Conservation (phyloP, 2,329 filamentous ascomycete species). For the Thermoascus crustaceus region DNA sequence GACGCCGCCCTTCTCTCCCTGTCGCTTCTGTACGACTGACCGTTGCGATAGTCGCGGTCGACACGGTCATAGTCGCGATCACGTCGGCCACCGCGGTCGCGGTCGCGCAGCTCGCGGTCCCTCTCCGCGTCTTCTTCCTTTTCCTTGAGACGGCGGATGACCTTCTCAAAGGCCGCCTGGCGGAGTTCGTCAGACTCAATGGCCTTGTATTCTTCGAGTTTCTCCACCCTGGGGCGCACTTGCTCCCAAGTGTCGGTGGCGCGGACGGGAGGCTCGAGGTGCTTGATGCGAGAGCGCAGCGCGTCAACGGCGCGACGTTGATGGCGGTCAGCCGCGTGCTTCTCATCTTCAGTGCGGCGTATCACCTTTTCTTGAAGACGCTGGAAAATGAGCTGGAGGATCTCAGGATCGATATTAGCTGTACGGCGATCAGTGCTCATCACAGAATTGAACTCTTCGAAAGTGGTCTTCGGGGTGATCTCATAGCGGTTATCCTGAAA, state of each 20-base stretch:
- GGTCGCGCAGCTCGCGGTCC: conserved; percentile 43
- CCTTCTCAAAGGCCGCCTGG: conserved; percentile 80
- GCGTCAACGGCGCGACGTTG: conserved; percentile 79
- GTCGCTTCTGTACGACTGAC: conserved; percentile 27
- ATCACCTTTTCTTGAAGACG: conserved; percentile 80
- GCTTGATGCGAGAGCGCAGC: conserved; percentile 78
- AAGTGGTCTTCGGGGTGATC: conserved; percentile 73
- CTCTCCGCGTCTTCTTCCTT: conserved; percentile 74
- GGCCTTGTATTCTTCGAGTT: conserved; percentile 74
- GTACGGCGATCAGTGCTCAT: conserved; percentile 83
- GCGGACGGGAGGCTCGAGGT: conserved; percentile 74
- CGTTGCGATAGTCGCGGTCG: conserved; percentile 52
- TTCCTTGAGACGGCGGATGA: conserved; percentile 81
- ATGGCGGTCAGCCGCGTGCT: conserved; percentile 69
- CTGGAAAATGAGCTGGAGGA: conserved; percentile 73
- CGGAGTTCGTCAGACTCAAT: conserved; percentile 76
- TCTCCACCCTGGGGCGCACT: conserved; percentile 69
- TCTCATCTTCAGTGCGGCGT: conserved; percentile 76
- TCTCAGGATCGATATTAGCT: conserved; percentile 74
- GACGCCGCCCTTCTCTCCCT: conserved; percentile 32
- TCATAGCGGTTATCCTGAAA: conserved; percentile 81
- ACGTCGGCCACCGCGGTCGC: conserved; percentile 40
- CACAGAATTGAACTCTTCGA: conserved; percentile 77
- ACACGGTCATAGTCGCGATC: conserved; percentile 44
- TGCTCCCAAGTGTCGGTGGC: conserved; percentile 80